Base-by-base conservation (phyloP, 1,284 basidiomycete species). In the Austroboletus niveus region DNA sequence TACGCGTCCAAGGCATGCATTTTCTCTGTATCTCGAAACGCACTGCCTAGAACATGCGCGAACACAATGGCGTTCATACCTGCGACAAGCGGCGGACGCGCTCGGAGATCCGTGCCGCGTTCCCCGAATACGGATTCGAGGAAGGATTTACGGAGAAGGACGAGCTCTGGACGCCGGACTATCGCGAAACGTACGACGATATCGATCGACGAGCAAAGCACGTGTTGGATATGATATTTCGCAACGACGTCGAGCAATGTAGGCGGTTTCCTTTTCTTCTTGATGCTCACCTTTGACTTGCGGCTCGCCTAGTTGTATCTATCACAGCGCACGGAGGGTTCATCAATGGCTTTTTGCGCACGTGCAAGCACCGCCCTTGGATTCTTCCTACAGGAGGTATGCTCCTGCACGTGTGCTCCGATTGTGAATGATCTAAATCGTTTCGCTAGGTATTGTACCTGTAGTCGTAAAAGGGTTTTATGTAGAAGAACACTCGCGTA, bases 141-240 rank as follows among this genome's bases (percentile, higher is more conserved):
- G 64, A 72, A 0, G 80, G 76, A 0, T 85, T 95, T 55, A 71
- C 79, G 0, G 92, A 95, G 62, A 73, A 83, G 22, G 92, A 94
- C 65, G 69, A 77, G 24, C 69, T 89, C 1, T 93, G 89, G 88
- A 73, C 72, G 12, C 58, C 80, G 0, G 78, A 85, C 49, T 73
- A 79, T 45, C 77, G 91, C 32, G 92, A 96, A 65, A 78, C 79
- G 0, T 70, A 78, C 35, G 69, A 59, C 0, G 79, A 88, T 49
- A 74, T 85, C 47, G 75, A 79, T 39, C 64, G 61, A 15, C 77
- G 93, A 0, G 78, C 84, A 49, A 68, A 63, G 59, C 53, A 52
- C 1, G 82, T 87, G 0, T 68, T 94, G 40, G 85, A 91, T 62
- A 69, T 66, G 53, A 74, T 92, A 22, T 92, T 92, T 57, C 64